Evolutionary conservation across 495 filamentous ascomycete species (phyloP), one percentile per base, ranked within the genome.

Genomic region (Choiromyces venosus): DNA sequence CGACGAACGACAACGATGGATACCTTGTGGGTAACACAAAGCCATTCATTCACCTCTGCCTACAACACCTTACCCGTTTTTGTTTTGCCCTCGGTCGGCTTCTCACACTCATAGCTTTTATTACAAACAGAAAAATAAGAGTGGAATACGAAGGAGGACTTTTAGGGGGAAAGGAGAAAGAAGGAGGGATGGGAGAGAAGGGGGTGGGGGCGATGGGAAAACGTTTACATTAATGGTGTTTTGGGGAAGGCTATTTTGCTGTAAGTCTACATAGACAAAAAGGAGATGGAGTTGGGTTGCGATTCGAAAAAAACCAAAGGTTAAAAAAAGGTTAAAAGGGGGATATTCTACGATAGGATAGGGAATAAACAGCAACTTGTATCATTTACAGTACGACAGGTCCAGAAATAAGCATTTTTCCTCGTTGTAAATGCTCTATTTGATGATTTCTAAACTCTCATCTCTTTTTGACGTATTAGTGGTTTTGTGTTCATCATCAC

Each of bases 141-240:
- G 52, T 29, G 52, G 52, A 61, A 61, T 61, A 61, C 25, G 66
- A 40, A 67, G 66, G 66, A 33, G 33, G 66, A 67, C 36, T n/a
- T 2, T 37, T 14, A 21, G 66, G 66, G 25, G 66, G 33, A 67
- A 33, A 33, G 66, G 33, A 67, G 66, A 33, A 39, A 29, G 66
- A 67, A 29, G 16, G 25, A 14, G n/a, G 46, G 10, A 25, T 7
- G 10, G 25, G 25, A 21, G 52, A 10, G 25, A 19, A 4, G 3
- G 4, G 6, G 16, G 8, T 18, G 4, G 25, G 25, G 52, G 52
- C 25, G 52, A 61, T 61, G 52, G 52, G 33, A 61, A 61, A 61
- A 33, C 12, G 52, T 61, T 33, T 4, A 61, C 25, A 61, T 61
- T 61, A 61, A 61, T 61, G 52, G 25, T 61, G 25, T 61, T 61